Conservation (phyloP, 768 basidiomycete genomes). For the Calocybe gangraenosa region DNA sequence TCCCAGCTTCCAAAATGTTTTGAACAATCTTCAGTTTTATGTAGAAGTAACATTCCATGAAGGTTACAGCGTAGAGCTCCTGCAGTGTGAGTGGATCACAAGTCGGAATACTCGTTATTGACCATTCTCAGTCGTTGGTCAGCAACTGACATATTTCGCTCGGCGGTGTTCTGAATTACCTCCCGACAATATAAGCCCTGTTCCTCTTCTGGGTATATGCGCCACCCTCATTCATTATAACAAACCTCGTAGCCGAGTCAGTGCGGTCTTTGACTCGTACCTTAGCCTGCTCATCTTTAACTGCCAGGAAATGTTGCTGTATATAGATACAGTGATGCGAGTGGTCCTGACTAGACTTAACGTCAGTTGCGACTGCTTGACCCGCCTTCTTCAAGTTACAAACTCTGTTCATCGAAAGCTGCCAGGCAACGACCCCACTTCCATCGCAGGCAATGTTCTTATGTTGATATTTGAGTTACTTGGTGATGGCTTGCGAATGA, state of each 20-base stretch:
- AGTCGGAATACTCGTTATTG: slow-evolving; percentile 2
- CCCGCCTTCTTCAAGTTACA: slow-evolving; percentile 45
- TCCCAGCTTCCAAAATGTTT: slow-evolving; percentile 43
- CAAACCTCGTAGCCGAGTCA: slow-evolving; percentile 51
- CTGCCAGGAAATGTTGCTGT: slow-evolving; percentile 52
- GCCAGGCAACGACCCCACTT: slow-evolving; percentile 19
- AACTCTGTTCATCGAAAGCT: slow-evolving; percentile 37
- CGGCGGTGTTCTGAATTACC: slow-evolving; percentile 57
- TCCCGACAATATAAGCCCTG: slow-evolving; percentile 46
- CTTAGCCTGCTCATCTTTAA: background rate
- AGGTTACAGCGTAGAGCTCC: slow-evolving; percentile 45
- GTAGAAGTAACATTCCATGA: slow-evolving; percentile 56
- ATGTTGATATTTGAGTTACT: slow-evolving; percentile 47
- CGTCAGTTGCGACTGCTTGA: slow-evolving; percentile 39
- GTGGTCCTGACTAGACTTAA: slow-evolving; percentile 45
- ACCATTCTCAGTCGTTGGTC: slow-evolving; percentile 45
- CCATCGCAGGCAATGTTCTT: slow-evolving; percentile 30
- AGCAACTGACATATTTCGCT: slow-evolving; percentile 47
- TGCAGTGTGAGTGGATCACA: slow-evolving; percentile 43
- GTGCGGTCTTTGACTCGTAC: slow-evolving; percentile 11
- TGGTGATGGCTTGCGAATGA: slow-evolving; percentile 49
- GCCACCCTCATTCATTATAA: slow-evolving; percentile 56
- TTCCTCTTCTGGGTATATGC: slow-evolving; percentile 49
- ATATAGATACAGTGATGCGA: slow-evolving; percentile 59
- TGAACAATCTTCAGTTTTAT: slow-evolving; percentile 54